Evolutionary conservation across 805 yeast genomes (phyloP), one percentile per base, ranked within the genome.

Genomic region (Nakazawaea ambrosiae): DNA sequence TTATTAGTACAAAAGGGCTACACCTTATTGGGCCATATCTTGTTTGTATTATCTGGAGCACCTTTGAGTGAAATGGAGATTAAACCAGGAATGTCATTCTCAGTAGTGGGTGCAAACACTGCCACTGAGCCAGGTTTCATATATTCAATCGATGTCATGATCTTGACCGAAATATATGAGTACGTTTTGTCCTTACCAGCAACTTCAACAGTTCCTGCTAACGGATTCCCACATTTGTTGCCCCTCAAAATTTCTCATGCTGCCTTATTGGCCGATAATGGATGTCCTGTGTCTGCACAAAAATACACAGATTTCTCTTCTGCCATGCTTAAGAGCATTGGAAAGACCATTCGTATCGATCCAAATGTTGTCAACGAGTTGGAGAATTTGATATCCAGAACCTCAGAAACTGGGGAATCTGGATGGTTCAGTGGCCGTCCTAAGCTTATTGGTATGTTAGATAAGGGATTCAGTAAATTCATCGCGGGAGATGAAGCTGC

Each of bases 371-470:
- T 56, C 4, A 41, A 55, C 17, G 55, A 58, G 2, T 49, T 69
- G 22, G 61, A 61, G 14, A 57, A 55, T 6, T 55, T 77, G 43
- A 53, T 63, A 27, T 66, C 65, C 41, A 66, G 78, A 46, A 49
- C 75, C 18, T 63, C 74, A 5, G 74, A 68, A 19, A 49, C 63
- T 8, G 45, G 48, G 4, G 74, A 70, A 30, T 70, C 73, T 22
- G 70, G 88, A 4, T 89, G 96, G 97, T 72, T 88, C 45, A 81
- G 85, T 11, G 52, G 55, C 10, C 51, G 54, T 28, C 82, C 81
- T 18, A 78, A 75, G 47, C 65, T 86, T 36, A 86, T 95, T 95
- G 90, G 92, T 9, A 89, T 82, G 30, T 58, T 86, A 31, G 95
- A 86, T 55, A 86, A 86, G 53, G 75, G 84, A 4, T 76, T 82